A percentile compares a stretch with the other conserved stretches of the same genome.
These are phyloP conservation scores for Penicillium angulare DNA, from an alignment of 495 filamentous ascomycete genomes.

Conservation along the genomic window DNA sequence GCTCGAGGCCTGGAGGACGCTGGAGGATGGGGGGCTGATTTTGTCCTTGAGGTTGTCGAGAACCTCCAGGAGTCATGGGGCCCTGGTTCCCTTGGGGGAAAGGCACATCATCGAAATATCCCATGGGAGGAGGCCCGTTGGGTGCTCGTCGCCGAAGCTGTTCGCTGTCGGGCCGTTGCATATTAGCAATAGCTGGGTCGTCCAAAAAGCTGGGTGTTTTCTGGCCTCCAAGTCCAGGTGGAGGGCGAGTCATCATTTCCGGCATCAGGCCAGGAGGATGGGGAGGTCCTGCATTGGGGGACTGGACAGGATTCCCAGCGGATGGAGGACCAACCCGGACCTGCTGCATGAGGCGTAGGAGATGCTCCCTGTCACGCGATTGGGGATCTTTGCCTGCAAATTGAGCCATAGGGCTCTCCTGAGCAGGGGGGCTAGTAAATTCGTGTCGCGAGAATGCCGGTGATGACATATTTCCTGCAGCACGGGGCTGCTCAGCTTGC, in stretches of 20 bases:
- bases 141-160: constrained; percentile 37
- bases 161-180: constrained; percentile 45
- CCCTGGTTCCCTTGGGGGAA: constrained; percentile 39
- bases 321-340: constrained; percentile 34
- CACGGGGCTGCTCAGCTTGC: constrained; percentile 33
- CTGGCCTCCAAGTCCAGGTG: constrained; percentile 39
- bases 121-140: constrained; percentile 43
- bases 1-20: constrained; percentile 50
- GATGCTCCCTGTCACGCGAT: constrained; percentile 45
- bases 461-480: constrained; percentile 32
- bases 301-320: constrained; percentile 27
- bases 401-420: constrained; percentile 33
- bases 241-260: constrained; percentile 46
- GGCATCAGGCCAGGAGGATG: constrained; percentile 43
- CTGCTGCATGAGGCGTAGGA: constrained; percentile 55
- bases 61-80: constrained; percentile 37
- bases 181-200: constrained; percentile 48
- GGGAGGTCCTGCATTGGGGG: constrained; percentile 33
- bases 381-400: constrained; percentile 33
- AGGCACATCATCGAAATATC: constrained; percentile 46
- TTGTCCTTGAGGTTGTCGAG: constrained; percentile 33
- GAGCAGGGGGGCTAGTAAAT: constrained; percentile 23
- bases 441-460: constrained; percentile 34
- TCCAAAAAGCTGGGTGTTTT: constrained; percentile 45
- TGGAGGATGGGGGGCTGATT: constrained; percentile 39